Conservation (phyloP, 2,329 filamentous ascomycete genomes). For the Cordyceps fumosorosea region DNA sequence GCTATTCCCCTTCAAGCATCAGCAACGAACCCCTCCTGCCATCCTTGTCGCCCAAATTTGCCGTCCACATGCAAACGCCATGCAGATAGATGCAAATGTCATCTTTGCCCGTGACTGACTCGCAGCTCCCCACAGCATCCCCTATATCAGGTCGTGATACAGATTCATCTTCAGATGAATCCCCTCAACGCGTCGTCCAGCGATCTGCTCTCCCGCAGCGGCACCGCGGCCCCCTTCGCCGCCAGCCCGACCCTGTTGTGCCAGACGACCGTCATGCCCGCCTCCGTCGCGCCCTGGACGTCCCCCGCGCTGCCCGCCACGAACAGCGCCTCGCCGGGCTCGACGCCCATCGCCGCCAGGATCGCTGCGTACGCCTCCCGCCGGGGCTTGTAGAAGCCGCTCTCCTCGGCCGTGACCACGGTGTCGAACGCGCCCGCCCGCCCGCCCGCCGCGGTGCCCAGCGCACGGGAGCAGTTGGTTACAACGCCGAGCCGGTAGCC, state of each 20-base stretch:
- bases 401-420: constrained; percentile 32
- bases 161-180: background rate
- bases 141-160: too few relatives aligned
- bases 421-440: constrained; percentile 24
- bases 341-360: constrained; percentile 22
- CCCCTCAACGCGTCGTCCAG: constrained; percentile 19
- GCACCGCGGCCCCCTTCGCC: constrained; percentile 20
- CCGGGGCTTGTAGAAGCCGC: constrained; percentile 33
- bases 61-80: too few relatives aligned
- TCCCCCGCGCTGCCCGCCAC: constrained; percentile 35
- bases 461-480: constrained; percentile 30
- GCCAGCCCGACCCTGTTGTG: constrained; percentile 28
- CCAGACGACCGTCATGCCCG: constrained; percentile 34
- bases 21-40: too few relatives aligned
- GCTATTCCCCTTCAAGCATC: too few relatives aligned
- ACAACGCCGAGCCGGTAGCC: constrained; percentile 30
- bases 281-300: constrained; percentile 29
- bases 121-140: too few relatives aligned
- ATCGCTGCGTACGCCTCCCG: constrained; percentile 27
- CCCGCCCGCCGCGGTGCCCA: constrained; percentile 22
- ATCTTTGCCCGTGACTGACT: too few relatives aligned
- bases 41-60: too few relatives aligned
- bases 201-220: constrained; percentile 19
- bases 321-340: constrained; percentile 25
- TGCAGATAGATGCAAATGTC: too few relatives aligned